Percentiles rank a stretch among this genome's conserved stretches.
Evolutionary conservation across 2,329 filamentous ascomycete genomes (phyloP).

Genomic region (Ophiostoma tasmaniense): DNA sequence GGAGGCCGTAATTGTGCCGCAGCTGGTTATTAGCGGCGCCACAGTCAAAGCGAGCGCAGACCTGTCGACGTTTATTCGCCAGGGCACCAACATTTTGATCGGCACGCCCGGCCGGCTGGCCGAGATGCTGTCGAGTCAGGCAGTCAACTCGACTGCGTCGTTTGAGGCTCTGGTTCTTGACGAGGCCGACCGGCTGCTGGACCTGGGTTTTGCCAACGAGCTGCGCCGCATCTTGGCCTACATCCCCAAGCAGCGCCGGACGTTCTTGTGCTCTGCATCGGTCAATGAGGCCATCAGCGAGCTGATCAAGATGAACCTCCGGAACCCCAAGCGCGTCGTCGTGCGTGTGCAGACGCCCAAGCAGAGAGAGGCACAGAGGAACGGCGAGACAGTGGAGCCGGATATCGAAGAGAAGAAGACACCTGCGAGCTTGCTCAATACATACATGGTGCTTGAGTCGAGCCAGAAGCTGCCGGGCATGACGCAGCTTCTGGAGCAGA

Average conservation of each 20-base stretch:
- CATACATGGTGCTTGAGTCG: constrained; percentile 66
- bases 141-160: constrained; percentile 80
- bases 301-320: constrained; percentile 80
- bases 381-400: constrained; percentile 36
- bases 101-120: constrained; percentile 80
- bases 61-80: constrained; percentile 71
- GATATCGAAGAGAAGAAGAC: constrained; percentile 72
- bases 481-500: constrained; percentile 56
- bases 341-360: constrained; percentile 77
- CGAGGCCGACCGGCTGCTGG: constrained; percentile 85
- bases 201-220: constrained; percentile 89
- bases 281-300: constrained; percentile 94
- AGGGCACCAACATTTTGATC: constrained; percentile 80
- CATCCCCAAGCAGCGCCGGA: constrained; percentile 86
- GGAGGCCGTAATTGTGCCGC: constrained; percentile 60
- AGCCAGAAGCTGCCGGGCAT: constrained; percentile 73
- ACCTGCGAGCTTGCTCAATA: constrained; percentile 86
- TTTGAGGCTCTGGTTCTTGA: constrained; percentile 92
- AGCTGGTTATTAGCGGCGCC: constrained; percentile 78
- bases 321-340: constrained; percentile 90
- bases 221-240: constrained; percentile 75
- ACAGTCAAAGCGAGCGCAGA: constrained; percentile 69
- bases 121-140: constrained; percentile 75
- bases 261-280: constrained; percentile 87
- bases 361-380: constrained; percentile 26